A percentile compares a stretch with the other conserved stretches of the same genome.
Conservation (phyloP, 768 basidiomycete genomes). For the Zangia roseola region DNA sequence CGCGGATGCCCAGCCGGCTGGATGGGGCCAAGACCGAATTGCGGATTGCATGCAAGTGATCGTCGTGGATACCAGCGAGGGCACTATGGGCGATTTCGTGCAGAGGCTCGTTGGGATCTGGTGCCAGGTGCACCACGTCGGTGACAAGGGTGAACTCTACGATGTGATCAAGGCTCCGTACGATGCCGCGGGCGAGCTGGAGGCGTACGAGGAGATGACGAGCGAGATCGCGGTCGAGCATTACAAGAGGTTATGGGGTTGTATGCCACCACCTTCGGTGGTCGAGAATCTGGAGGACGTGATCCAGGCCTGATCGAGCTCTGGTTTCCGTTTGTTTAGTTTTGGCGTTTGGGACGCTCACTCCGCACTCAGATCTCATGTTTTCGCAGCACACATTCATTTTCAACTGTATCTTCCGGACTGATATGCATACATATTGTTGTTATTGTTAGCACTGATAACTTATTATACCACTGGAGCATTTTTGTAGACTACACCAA, state of each 20-base stretch:
- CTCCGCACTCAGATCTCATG: neutral
- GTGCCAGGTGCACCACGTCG: constrained; percentile 27
- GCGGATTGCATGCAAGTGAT: constrained; percentile 32
- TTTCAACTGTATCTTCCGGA: neutral
- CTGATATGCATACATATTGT: neutral
- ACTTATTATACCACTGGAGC: neutral
- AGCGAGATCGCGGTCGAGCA: constrained; percentile 9
- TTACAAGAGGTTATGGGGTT: constrained; percentile 30
- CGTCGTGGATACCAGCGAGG: constrained; percentile 27
- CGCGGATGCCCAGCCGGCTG: constrained; percentile 23
- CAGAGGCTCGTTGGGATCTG: constrained; percentile 27
- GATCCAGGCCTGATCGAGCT: neutral
- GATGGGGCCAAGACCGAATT: constrained; percentile 14
- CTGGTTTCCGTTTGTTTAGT: neutral
- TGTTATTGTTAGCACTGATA: neutral
- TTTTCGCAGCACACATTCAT: neutral
- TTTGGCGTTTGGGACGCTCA: neutral
- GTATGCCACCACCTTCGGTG: constrained; percentile 10
- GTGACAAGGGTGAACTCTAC: constrained; percentile 20
- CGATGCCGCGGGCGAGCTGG: constrained; percentile 28
- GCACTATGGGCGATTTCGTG: constrained; percentile 31
- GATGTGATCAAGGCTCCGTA: constrained; percentile 18
- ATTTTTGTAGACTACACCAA: constrained; percentile 6
- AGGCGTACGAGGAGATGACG: constrained; percentile 15
- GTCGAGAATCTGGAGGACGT: constrained; percentile 4